Conservation (phyloP, 2,329 filamentous ascomycete species). For the Zymoseptoria crescenta region DNA sequence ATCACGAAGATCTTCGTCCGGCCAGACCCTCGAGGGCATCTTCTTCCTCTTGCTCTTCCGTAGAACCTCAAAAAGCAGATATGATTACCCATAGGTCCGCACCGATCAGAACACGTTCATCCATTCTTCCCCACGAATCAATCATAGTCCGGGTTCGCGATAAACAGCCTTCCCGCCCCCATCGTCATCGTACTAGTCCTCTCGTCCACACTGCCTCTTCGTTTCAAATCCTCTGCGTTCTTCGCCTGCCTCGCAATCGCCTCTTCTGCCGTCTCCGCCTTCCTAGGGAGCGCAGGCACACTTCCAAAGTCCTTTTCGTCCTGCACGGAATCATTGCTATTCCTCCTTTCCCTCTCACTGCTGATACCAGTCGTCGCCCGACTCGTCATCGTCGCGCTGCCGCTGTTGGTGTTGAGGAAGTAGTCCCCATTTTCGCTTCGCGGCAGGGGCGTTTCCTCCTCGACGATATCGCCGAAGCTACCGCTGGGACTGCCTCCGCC, state of each 20-base stretch:
- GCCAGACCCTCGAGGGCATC: not conserved
- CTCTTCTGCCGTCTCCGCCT: slow-evolving; percentile 26
- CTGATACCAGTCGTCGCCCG: not conserved
- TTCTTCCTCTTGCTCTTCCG: not conserved
- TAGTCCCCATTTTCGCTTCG: slow-evolving; percentile 29
- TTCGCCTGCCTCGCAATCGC: slow-evolving; percentile 53
- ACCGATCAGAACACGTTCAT: not conserved
- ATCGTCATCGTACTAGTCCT: slow-evolving; percentile 62
- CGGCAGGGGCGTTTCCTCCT: slow-evolving; percentile 41
- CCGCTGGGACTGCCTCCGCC: slow-evolving; percentile 34
- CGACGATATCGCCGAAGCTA: slow-evolving; percentile 33
- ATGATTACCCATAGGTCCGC: not conserved
- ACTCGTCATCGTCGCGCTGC: not conserved
- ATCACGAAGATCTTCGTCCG: not conserved
- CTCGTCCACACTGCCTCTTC: slow-evolving; percentile 78
- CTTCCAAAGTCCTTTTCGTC: slow-evolving; percentile 48
- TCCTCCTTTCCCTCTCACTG: slow-evolving; percentile 24
- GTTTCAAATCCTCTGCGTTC: slow-evolving; percentile 62
- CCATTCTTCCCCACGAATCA: slow-evolving; percentile 13
- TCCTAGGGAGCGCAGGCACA: slow-evolving; percentile 43
- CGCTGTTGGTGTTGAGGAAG: slow-evolving; percentile 37
- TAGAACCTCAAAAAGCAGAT: not conserved
- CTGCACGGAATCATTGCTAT: slow-evolving; percentile 34
- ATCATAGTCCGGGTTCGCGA: slow-evolving; percentile 71
- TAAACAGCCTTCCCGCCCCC: slow-evolving; percentile 59